Conservation (phyloP, 768 basidiomycete genomes). For the Suillus tomentosus region DNA sequence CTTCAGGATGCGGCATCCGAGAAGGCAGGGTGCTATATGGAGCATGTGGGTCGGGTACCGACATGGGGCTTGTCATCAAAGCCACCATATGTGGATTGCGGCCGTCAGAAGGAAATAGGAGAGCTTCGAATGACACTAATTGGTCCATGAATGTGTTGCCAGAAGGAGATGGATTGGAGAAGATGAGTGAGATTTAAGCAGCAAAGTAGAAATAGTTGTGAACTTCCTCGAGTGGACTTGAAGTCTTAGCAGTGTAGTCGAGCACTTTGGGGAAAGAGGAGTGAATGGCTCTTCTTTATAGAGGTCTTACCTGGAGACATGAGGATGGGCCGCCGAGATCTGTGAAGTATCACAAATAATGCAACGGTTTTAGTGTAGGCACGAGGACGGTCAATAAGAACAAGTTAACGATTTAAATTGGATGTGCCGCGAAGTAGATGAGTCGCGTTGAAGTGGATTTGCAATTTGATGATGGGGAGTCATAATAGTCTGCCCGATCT, state of each 20-base stretch:
- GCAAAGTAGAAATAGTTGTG: conserved; percentile 9
- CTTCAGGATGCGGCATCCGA: conserved; percentile 80
- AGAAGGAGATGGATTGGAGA: conserved; percentile 15
- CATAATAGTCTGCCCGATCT: neutral
- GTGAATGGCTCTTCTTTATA: conserved; percentile 20
- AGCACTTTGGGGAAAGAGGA: conserved; percentile 22
- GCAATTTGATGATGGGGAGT: neutral
- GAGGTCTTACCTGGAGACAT: conserved; percentile 20
- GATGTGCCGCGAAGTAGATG: conserved; percentile 3
- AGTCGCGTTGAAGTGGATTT: conserved; percentile 4
- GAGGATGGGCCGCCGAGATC: conserved; percentile 41
- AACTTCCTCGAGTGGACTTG: conserved; percentile 18
- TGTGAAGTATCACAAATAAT: neutral
- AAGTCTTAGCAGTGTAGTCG: conserved; percentile 26
- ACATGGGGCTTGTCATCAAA: conserved; percentile 69
- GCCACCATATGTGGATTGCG: conserved; percentile 72
- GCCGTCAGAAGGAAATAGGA: conserved; percentile 78
- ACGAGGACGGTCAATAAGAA: conserved; percentile 35
- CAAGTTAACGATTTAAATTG: conserved; percentile 1
- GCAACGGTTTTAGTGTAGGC: conserved; percentile 18
- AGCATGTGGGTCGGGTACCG: conserved; percentile 45
- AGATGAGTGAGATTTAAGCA: conserved; percentile 9
- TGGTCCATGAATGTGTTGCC: conserved; percentile 55
- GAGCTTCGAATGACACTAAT: conserved; percentile 62
- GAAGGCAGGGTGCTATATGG: conserved; percentile 48